Evolutionary conservation across 2,329 filamentous ascomycete species (phyloP).

Genomic region (Pseudopithomyces maydicus): DNA sequence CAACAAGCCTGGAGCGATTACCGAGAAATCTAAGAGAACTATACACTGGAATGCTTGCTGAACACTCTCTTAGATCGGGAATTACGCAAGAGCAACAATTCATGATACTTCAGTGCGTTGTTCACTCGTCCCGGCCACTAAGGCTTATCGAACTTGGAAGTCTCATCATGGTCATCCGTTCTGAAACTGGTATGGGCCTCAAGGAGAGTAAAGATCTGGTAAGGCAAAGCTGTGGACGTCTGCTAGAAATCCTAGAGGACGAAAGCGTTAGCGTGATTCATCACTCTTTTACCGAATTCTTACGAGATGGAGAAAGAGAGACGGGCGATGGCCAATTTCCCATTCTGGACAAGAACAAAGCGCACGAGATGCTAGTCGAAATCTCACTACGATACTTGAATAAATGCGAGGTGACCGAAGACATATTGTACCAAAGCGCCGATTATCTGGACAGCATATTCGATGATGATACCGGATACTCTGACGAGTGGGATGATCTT

Average conservation of each 20-base stretch:
- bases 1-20: background rate
- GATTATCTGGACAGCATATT: background rate
- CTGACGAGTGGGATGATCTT: background rate
- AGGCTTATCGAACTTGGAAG: background rate
- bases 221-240: background rate
- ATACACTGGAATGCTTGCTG: background rate
- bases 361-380: background rate
- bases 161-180: background rate
- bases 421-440: background rate
- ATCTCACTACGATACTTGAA: background rate
- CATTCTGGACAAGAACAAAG: background rate
- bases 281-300: constrained; percentile 2
- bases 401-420: background rate
- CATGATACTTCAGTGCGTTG: background rate
- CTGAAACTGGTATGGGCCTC: background rate
- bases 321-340: background rate
- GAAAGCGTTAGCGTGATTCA: constrained; percentile 1
- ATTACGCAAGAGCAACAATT: background rate
- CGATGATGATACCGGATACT: background rate
- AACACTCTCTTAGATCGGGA: background rate
- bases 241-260: background rate
- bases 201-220: background rate
- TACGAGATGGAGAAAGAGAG: background rate
- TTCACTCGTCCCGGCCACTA: background rate
- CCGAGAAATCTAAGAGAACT: background rate